Evolutionary conservation across 2,329 filamentous ascomycete species (phyloP).

Genomic region (Fusarium buharicum): DNA sequence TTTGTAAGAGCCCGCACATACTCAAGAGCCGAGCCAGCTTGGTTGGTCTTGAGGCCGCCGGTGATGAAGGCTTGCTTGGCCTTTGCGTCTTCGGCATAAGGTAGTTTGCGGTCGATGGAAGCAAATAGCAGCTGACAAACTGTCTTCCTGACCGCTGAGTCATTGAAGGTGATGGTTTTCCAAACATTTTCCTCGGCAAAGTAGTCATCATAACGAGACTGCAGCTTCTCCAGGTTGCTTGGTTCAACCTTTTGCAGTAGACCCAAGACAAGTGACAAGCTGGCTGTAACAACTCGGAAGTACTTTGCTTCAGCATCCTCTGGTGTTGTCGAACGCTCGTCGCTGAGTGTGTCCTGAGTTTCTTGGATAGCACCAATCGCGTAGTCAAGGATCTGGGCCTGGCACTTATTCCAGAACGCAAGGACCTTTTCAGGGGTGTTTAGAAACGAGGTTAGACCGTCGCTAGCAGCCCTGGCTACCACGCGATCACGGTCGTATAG

Average conservation of each 20-base stretch:
- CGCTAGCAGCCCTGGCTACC: conserved; percentile 79
- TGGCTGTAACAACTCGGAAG: conserved; percentile 73
- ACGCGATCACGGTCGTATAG: conserved; percentile 85
- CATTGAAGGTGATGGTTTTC: conserved; percentile 72
- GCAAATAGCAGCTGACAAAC: conserved; percentile 62
- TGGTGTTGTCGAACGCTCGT: conserved; percentile 82
- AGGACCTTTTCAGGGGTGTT: conserved; percentile 80
- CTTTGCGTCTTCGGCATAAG: conserved; percentile 61
- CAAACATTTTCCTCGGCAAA: conserved; percentile 74
- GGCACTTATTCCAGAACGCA: conserved; percentile 83
- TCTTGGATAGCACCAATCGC: conserved; percentile 84
- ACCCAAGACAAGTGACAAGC: conserved; percentile 65
- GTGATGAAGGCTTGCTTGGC: conserved; percentile 71
- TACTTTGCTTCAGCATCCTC: conserved; percentile 92
- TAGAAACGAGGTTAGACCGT: conserved; percentile 80
- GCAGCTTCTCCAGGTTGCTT: conserved; percentile 68
- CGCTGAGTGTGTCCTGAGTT: conserved; percentile 83
- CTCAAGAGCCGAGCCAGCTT: conserved; percentile 78
- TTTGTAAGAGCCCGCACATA: conserved; percentile 73
- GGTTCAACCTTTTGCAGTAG: conserved; percentile 61
- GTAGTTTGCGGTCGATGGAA: conserved; percentile 60
- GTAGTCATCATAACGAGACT: conserved; percentile 71
- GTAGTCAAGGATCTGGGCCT: conserved; percentile 82
- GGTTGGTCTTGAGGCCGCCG: conserved; percentile 77
- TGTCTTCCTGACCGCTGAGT: conserved; percentile 62